Evolutionary conservation across 768 basidiomycete genomes (phyloP), one percentile per base, ranked within the genome.

Genomic region (Lactarius indigo): DNA sequence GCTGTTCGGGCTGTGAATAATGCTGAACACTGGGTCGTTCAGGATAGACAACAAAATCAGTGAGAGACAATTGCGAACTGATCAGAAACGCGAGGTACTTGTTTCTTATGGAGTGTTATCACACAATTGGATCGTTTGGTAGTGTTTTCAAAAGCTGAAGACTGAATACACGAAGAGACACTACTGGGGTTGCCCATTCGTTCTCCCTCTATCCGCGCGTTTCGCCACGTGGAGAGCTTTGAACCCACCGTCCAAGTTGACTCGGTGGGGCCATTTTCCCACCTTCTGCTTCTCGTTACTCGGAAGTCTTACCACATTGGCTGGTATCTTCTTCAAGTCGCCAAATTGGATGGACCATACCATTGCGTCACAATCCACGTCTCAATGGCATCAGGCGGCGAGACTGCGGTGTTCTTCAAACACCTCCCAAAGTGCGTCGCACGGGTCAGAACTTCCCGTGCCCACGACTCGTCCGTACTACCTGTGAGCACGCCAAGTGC

Each of bases 1-100:
- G 30, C 65, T 91, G 50, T 92, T 92, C 72, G 79, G 76, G 17
- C 74, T 90, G 39, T 47, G 47, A 50, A 50, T 13, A 52, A 5
- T 23, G 47, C 13, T 50, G 23, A 26, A 50, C 4, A 47, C 44
- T 23, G 12, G 44, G 44, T n/a, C n/a, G 0, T 23, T 8, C 10
- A 5, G 23, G 12, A 13, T 47, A 23, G 39, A 41, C 5, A 41
- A 18, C 39, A 35, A 9, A 35, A 9, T 35, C 35, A 15, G 23
- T 13, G 47, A 50, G n/a, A 50, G n/a, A 20, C 20, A 50, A 50
- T 4, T 12, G 47, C 23, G 47, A 50, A 23, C 10, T 26, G 47
- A 50, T 50, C 23, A 12, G 47, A 23, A 50, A 26, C 5, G 47
- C n/a, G 23, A 26, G 9, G 47, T 50, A 50, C 3, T 39, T 50